A percentile compares a stretch with the other conserved stretches of the same genome.
Evolutionary conservation across 179 eudicot genomes (phyloP).

Genomic region (Spinacia oleracea): DNA sequence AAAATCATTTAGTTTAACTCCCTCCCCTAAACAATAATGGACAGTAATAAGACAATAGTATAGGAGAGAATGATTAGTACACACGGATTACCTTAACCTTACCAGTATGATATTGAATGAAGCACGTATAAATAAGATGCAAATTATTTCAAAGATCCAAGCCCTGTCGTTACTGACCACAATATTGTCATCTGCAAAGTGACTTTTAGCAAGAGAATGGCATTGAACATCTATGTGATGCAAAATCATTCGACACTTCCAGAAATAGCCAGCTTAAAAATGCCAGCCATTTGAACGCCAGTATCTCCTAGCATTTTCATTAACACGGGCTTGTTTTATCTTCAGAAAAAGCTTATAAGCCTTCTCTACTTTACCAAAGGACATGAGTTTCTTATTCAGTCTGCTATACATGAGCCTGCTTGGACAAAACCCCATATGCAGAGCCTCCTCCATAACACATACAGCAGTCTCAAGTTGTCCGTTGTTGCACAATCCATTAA

Average conservation of each 20-base stretch:
- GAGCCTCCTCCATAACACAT: slow-evolving; percentile 70
- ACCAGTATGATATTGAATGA: slow-evolving; percentile 8
- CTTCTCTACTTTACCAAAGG: slow-evolving; percentile 57
- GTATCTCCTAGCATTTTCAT: slow-evolving; percentile 62
- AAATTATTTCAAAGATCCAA: neutral
- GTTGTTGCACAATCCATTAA: slow-evolving; percentile 79
- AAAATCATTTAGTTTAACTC: no score
- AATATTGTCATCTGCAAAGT: slow-evolving; percentile 1
- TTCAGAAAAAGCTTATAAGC: slow-evolving; percentile 78
- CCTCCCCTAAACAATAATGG: neutral
- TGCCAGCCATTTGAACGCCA: slow-evolving; percentile 97
- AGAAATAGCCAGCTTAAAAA: slow-evolving; percentile 36
- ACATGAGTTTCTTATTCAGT: slow-evolving; percentile 63
- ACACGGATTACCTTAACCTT: neutral
- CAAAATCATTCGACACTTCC: neutral
- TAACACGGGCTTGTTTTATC: slow-evolving; percentile 58
- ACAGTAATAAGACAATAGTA: neutral
- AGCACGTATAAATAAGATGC: neutral
- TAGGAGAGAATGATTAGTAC: neutral
- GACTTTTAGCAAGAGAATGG: neutral
- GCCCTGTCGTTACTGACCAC: neutral
- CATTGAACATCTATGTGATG: neutral
- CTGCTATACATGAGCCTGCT: slow-evolving; percentile 68
- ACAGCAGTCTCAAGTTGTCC: slow-evolving; percentile 90
- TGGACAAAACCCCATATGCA: slow-evolving; percentile 83